These are phyloP conservation scores for Logfia minima DNA, from an alignment of 129 eudicot species.

Conservation along the genomic window DNA sequence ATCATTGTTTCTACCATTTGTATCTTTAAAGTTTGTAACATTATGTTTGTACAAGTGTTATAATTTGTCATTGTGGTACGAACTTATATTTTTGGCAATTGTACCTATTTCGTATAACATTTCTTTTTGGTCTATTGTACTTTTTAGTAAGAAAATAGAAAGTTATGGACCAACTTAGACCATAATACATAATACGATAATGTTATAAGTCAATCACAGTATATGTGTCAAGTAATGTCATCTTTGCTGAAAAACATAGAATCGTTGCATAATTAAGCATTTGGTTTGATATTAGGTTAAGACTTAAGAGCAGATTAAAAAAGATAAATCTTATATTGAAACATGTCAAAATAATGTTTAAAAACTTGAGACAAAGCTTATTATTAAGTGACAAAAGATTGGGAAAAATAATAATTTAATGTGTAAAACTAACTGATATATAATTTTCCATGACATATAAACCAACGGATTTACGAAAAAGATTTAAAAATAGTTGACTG, in stretches of 20 bases:
- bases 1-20: neutral
- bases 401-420: too few relatives aligned
- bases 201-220: neutral
- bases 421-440: too few relatives aligned
- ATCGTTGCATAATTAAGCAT: neutral
- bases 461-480: too few relatives aligned
- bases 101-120: constrained; percentile 11
- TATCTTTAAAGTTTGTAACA: neutral
- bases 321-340: neutral
- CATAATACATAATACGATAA: neutral
- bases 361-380: too few relatives aligned
- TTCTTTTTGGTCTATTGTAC: neutral
- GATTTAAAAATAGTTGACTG: too few relatives aligned
- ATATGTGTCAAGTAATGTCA: neutral
- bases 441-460: too few relatives aligned
- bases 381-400: neutral
- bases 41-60: neutral
- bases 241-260: neutral
- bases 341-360: neutral
- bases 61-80: neutral
- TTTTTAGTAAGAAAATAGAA: neutral
- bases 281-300: neutral
- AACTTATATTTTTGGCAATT: neutral
- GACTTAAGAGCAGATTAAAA: neutral
- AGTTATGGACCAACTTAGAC: constrained; percentile 13